Evolutionary conservation across 345 rosid species (phyloP), one percentile per base, ranked within the genome.

Genomic region (Pseudoturritis turrita): DNA sequence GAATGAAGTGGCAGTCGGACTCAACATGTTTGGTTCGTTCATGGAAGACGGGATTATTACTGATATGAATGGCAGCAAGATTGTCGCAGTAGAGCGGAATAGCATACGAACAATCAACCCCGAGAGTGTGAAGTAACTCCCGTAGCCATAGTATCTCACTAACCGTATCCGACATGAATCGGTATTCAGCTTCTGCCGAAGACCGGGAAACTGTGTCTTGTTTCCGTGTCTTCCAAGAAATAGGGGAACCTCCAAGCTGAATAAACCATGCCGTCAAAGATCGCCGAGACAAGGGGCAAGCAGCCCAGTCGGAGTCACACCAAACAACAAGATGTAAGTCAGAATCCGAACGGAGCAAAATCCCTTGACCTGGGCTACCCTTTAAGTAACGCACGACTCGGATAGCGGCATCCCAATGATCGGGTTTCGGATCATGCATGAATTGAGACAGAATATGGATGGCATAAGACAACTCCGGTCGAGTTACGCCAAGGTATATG

Each of bases 221-320:
- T n/a, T 66, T 56, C 40, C 23, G 29, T 2, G 57, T 54, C 3
- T 57, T 45, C 55, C 64, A 55, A 10, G 71, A 73, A 0, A 65
- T 11, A 1, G 56, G 68, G 3, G 17, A 8, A 11, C 26, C 22
- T 3, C 65, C 51, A 7, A 74, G 23, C 2, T 6, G 6, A 2
- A 36, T 11, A 5, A 40, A 56, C 21, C 49, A 66, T 1, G 61
- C 28, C 3, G 49, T 74, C 0, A n/a, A 7, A 3, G 72, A 66
- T 4, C 52, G 37, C n/a, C 62, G 22, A 0, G 54, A 33, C 13
- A 22, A 3, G 2, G 55, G 62, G 41, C 71, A 63, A 0, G 57
- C n/a, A 2, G 59, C 71, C 72, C 65, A 65, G 25, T 73, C 66
- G 1, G 46, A 28, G 14, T 73, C 72, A 18, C 12, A 44, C 36